phyloP scores from a whole-genome alignment of 768 basidiomycete genomes.

The Tulasnella sp. region DNA sequence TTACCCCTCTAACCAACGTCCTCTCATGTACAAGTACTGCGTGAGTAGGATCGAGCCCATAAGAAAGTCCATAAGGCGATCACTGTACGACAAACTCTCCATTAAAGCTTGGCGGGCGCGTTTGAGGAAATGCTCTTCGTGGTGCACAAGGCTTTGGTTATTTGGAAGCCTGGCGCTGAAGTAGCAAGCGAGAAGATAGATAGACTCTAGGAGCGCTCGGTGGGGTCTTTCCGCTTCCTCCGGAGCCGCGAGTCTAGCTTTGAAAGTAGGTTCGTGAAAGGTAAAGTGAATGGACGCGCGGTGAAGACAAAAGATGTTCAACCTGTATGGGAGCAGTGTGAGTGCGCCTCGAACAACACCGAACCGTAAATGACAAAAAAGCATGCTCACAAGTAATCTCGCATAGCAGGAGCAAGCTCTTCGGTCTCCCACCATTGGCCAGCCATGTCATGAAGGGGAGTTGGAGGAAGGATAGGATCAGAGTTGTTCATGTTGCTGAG shows the following conservation, averaged over 20 bases:
- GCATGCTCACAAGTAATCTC: background rate
- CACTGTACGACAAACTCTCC: conserved; percentile 11
- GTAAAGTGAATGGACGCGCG: background rate
- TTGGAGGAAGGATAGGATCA: background rate
- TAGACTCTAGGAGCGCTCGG: conserved; percentile 8
- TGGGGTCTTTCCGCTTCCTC: conserved; percentile 1
- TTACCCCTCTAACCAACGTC: conserved; percentile 5
- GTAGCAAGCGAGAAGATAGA: conserved; percentile 14
- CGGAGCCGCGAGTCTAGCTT: background rate
- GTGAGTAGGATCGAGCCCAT: background rate
- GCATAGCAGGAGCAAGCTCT: background rate
- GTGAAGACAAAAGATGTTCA: conserved; percentile 1
- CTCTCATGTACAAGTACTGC: conserved; percentile 1
- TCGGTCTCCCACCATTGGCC: conserved; percentile 3
- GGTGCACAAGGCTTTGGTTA: background rate
- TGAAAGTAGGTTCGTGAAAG: background rate
- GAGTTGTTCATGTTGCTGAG: background rate
- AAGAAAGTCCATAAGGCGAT: conserved; percentile 9
- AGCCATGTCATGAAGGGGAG: background rate
- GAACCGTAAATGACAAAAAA: background rate
- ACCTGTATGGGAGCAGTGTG: background rate
- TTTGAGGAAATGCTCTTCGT: conserved; percentile 12
- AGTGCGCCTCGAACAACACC: background rate
- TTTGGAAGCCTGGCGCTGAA: conserved; percentile 3
- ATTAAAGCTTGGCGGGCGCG: conserved; percentile 11